phyloP scores from a whole-genome alignment of 2,329 filamentous ascomycete genomes.

The Botrytis cinerea region DNA sequence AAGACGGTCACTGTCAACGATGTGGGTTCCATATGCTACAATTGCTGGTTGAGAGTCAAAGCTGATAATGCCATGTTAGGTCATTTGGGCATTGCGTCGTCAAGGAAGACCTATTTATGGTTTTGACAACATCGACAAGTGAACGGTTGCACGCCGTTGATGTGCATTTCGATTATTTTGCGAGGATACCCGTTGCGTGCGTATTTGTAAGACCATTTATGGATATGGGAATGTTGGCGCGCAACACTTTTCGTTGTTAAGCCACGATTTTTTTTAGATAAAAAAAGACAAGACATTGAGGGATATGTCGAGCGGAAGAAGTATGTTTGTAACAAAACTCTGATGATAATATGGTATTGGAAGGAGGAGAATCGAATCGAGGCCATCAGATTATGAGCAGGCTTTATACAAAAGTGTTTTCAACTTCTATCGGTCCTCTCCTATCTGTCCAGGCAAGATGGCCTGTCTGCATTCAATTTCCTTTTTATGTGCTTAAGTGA shows the following conservation, averaged over 20 bases:
- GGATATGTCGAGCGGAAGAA: slow-evolving; percentile 1
- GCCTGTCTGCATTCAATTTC: neutral
- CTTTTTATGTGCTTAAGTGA: neutral
- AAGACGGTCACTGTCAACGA: slow-evolving; percentile 67
- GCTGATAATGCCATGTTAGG: slow-evolving; percentile 45
- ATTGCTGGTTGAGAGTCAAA: neutral
- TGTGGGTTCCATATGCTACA: slow-evolving; percentile 47
- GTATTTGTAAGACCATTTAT: neutral
- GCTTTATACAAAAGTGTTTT: neutral
- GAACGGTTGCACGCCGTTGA: neutral
- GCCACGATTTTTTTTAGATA: neutral
- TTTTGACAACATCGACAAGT: slow-evolving; percentile 49
- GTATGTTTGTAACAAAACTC: neutral
- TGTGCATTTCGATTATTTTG: neutral
- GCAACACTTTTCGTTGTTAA: neutral
- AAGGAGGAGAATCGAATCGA: neutral
- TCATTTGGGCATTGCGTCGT: slow-evolving; percentile 53
- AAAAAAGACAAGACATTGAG: neutral
- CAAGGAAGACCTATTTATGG: slow-evolving; percentile 59
- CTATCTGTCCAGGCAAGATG: neutral
- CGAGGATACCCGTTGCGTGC: slow-evolving; percentile 13
- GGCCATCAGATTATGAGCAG: neutral
- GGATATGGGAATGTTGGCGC: neutral
- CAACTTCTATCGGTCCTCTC: no score
- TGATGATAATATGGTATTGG: neutral